phyloP scores from a whole-genome alignment of 805 yeast species.

The Candida piceae region DNA sequence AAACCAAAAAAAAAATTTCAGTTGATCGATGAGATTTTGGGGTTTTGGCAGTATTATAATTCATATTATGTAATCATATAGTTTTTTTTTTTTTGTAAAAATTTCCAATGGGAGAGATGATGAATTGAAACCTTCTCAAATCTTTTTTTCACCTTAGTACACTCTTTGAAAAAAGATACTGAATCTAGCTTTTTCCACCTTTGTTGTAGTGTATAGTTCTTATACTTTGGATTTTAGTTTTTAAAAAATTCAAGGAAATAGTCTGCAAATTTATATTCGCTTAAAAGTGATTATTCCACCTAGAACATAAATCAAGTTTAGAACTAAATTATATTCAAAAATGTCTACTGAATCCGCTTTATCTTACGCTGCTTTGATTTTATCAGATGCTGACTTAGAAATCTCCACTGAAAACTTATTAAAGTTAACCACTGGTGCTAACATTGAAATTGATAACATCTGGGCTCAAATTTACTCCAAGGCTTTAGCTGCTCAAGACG shows the following conservation, averaged over 20 bases:
- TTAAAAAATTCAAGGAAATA: slow-evolving; percentile 27
- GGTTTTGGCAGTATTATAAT: no score
- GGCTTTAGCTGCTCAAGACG: slow-evolving; percentile 76
- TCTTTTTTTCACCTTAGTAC: no score
- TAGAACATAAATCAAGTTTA: slow-evolving; percentile 1
- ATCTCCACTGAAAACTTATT: slow-evolving; percentile 78
- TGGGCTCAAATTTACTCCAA: slow-evolving; percentile 82
- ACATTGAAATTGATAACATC: slow-evolving; percentile 68
- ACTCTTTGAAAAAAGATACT: no score
- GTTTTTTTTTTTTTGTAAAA: no score
- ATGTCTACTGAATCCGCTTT: slow-evolving; percentile 91
- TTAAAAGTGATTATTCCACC: slow-evolving; percentile 41
- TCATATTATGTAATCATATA: no score
- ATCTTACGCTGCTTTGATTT: slow-evolving; percentile 96
- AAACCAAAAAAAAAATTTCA: no score
- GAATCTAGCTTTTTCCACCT: no score
- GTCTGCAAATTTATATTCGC: slow-evolving; percentile 35
- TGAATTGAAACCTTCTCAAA: no score
- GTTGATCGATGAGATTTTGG: no score
- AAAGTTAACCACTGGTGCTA: slow-evolving; percentile 71
- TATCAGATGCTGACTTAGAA: slow-evolving; percentile 95
- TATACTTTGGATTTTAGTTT: not conserved
- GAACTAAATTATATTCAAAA: slow-evolving; percentile 17
- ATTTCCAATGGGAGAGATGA: no score
- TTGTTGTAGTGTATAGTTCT: not conserved